Conservation (phyloP, 352 stramenopile species). For the Plasmopara halstedii region DNA sequence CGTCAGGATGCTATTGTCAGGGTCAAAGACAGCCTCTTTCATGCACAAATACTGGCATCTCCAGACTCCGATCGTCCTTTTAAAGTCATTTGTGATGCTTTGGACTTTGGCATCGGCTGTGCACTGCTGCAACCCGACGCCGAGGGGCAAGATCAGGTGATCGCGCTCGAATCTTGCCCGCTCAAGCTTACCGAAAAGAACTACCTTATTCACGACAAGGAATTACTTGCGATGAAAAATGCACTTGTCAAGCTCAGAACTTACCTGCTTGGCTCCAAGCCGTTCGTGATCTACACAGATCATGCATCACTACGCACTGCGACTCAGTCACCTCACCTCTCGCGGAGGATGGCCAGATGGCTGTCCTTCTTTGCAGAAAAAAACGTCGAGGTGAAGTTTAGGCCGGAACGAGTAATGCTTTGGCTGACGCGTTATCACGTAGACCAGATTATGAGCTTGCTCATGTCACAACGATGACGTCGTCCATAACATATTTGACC, state of each 20-base stretch:
- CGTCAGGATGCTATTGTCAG: too few species aligned
- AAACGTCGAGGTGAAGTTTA: not conserved
- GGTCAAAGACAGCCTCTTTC: too few species aligned
- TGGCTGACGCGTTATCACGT: not conserved
- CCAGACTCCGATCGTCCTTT: constrained; percentile 3
- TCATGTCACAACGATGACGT: too few species aligned
- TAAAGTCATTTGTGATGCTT: constrained; percentile 12
- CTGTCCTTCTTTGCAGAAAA: not conserved
- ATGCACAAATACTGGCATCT: not conserved
- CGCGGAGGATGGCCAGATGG: not conserved
- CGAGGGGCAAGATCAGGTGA: not conserved
- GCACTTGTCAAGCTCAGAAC: too few species aligned
- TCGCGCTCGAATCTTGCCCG: too few species aligned
- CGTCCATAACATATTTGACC: too few species aligned
- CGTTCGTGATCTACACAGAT: too few species aligned
- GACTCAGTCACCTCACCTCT: too few species aligned
- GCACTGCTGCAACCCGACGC: not conserved
- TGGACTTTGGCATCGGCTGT: constrained; percentile 11
- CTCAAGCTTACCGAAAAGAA: not conserved
- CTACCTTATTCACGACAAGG: not conserved
- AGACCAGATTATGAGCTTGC: not conserved
- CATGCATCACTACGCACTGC: too few species aligned
- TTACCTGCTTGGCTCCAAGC: too few species aligned
- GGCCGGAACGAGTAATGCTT: not conserved
- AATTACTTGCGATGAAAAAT: not conserved